Evolutionary conservation across 805 yeast genomes (phyloP), one percentile per base, ranked within the genome.

Genomic region (Saccharomyces mikatae): DNA sequence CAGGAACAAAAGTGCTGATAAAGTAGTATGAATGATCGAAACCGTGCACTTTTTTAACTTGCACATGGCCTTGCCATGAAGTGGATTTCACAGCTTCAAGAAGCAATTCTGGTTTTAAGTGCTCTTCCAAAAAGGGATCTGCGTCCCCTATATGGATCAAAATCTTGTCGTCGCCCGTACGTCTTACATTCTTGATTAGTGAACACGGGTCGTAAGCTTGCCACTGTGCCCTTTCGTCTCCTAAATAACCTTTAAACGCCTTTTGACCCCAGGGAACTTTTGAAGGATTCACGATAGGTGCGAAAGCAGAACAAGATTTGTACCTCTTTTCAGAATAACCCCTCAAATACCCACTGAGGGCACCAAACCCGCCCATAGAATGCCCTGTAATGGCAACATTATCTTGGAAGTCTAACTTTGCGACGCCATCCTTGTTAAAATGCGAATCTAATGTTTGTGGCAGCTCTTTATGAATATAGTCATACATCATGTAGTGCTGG

Each of bases 301-400:
- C 81, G 73, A 92, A 92, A 0, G 97, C 97, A 55, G 89, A 81
- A 46, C 87, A 91, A 1, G 94, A 83, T 67, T 80, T 80, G 75
- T 86, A 92, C 21, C 58, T 58, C 26, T 56, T 55, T 62, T 75
- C 76, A 1, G 83, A 85, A 0, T 91, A 88, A 68, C 86, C 82
- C 58, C 77, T 80, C 56, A 92, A 72, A 60, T 71, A 82, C n/a
- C 83, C 75, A 56, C 86, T 74, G 56, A 92, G 71, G 0, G 99
- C 96, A 54, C 98, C 99, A 68, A 80, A 89, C 0, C 99, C 99
- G 51, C 99, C 99, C 98, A 94, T 94, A 1, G 99, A 94, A 70
- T 94, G 98, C 47, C 99, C 99, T n/a, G 94, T 83, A 60, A 92
- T 81, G 22, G 92, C 80, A 51, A 83, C 78, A 46, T 80, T 84